phyloP scores from a whole-genome alignment of 140 eudicot species.

The Ambrosia hybrid region DNA sequence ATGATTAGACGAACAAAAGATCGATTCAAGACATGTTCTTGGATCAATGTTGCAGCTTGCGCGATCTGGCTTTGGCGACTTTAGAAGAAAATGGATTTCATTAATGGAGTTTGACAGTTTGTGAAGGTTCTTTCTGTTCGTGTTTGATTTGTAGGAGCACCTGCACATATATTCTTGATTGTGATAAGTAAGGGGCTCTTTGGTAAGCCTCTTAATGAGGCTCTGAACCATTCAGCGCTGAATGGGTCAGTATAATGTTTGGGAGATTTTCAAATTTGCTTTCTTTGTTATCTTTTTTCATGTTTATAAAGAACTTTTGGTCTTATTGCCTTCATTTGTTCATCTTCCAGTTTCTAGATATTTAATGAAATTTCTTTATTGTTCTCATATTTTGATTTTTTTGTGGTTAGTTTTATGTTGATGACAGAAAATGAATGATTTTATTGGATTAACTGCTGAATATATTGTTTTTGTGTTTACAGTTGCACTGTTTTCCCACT shows the following conservation, averaged over 20 bases:
- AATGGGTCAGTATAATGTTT: no score
- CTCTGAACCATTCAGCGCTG: no score
- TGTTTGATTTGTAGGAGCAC: slow-evolving; percentile 27
- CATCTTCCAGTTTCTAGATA: slow-evolving; percentile 24
- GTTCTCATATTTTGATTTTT: slow-evolving; percentile 8
- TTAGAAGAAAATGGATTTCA: slow-evolving; percentile 18
- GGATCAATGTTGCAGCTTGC: slow-evolving; percentile 17
- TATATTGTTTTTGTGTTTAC: background rate
- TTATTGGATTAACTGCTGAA: background rate
- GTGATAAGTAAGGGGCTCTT: no score
- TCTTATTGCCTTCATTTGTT: slow-evolving; percentile 29
- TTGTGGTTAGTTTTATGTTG: background rate
- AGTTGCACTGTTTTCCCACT: background rate
- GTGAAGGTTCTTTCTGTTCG: slow-evolving; percentile 23
- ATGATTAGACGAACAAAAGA: slow-evolving; percentile 46
- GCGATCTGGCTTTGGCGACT: slow-evolving; percentile 10
- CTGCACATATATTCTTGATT: slow-evolving; percentile 9
- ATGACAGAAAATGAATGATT: background rate
- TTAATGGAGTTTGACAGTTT: slow-evolving; percentile 20
- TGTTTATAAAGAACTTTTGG: slow-evolving; percentile 18
- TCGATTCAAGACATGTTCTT: slow-evolving; percentile 11
- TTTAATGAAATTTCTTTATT: slow-evolving; percentile 16
- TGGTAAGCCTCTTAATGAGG: no score
- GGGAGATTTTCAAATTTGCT: slow-evolving; percentile 15
- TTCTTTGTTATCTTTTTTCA: slow-evolving; percentile 6